These are phyloP conservation scores for Diplodia mutila DNA, from an alignment of 2,329 filamentous ascomycete genomes.

Conservation along the genomic window DNA sequence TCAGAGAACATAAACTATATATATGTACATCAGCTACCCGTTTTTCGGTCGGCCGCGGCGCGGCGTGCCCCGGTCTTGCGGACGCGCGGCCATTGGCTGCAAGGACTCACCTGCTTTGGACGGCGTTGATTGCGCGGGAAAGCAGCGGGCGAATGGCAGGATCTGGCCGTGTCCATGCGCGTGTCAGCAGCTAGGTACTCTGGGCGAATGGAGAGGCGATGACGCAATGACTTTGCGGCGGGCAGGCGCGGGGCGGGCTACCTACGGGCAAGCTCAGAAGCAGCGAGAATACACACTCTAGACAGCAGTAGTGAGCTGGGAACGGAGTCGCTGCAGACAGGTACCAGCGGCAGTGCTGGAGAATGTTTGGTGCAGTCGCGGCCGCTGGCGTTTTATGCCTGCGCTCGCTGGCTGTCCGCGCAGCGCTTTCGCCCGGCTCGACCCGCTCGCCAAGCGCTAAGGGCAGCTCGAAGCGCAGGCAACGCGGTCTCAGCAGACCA, in stretches of 20 bases:
- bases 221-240: conserved; percentile 5
- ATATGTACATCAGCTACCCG: neutral
- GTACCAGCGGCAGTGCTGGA: conserved; percentile 2
- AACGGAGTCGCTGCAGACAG: neutral
- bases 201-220: neutral
- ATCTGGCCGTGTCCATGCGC: conserved; percentile 1
- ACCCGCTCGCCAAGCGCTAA: conserved; percentile 9
- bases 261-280: neutral
- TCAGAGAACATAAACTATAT: conserved; percentile 20
- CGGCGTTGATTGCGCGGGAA: neutral
- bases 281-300: too few relatives aligned
- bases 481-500: conserved; percentile 13
- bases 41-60: neutral
- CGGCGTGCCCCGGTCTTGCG: neutral
- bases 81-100: conserved; percentile 11
- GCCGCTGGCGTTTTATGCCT: conserved; percentile 10
- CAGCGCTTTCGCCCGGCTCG: conserved; percentile 4
- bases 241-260: conserved; percentile 8
- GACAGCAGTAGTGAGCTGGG: neutral
- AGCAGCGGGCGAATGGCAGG: conserved; percentile 19
- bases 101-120: neutral
- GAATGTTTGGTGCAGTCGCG: neutral
- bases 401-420: conserved; percentile 1
- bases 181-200: conserved; percentile 4
- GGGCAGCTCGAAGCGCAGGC: neutral